Conservation (phyloP, 2,329 filamentous ascomycete genomes). For the Hypoxylon rubiginosum region DNA sequence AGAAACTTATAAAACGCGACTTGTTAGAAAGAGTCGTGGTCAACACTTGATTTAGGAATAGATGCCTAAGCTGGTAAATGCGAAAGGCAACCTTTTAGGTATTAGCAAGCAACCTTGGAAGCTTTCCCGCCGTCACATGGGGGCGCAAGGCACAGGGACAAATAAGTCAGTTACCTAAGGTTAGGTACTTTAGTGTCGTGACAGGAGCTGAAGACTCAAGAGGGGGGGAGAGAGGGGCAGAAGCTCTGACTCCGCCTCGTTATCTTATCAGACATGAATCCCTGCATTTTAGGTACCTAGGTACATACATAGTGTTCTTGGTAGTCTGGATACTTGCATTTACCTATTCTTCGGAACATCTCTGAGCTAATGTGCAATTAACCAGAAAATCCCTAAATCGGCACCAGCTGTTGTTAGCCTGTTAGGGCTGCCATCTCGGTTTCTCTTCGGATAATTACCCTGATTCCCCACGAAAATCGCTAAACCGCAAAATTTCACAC, state of each 20-base stretch:
- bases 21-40: neutral
- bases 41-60: neutral
- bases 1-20: neutral
- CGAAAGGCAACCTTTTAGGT: neutral
- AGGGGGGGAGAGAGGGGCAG: neutral
- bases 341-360: neutral
- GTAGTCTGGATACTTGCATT: neutral
- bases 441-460: slow-evolving; percentile 48
- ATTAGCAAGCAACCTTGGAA: slow-evolving; percentile 13
- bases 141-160: slow-evolving; percentile 21
- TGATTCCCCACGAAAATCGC: slow-evolving; percentile 48
- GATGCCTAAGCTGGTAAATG: slow-evolving; percentile 1
- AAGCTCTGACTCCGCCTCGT: slow-evolving; percentile 1
- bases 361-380: neutral
- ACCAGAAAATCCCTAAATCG: neutral
- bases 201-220: neutral
- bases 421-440: slow-evolving; percentile 43
- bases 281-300: too few relatives aligned
- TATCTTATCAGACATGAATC: slow-evolving; percentile 24
- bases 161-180: too few relatives aligned
- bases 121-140: slow-evolving; percentile 29
- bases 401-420: neutral
- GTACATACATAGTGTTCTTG: too few relatives aligned
- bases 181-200: too few relatives aligned
- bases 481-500: slow-evolving; percentile 48